Evolutionary conservation across 257 asterid genomes (phyloP).

Genomic region (Echium plantagineum): DNA sequence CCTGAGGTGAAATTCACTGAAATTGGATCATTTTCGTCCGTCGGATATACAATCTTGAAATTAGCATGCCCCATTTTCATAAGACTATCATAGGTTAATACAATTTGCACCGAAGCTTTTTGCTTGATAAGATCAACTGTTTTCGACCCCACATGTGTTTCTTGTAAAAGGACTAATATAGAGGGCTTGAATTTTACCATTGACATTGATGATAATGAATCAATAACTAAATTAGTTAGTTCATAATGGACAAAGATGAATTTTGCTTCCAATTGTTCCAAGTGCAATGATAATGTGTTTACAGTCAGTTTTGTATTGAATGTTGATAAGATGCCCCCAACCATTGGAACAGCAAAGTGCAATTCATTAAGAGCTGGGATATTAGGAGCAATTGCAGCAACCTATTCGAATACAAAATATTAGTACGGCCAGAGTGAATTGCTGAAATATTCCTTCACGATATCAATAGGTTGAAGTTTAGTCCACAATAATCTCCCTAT

Average conservation of each 20-base stretch:
- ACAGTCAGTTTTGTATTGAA: constrained; percentile 37
- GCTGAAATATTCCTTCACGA: no score
- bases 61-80: constrained; percentile 24
- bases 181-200: constrained; percentile 18
- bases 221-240: constrained; percentile 21
- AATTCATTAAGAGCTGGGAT: constrained; percentile 54
- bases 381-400: constrained; percentile 55
- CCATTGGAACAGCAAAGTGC: constrained; percentile 64
- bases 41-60: constrained; percentile 39
- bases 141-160: constrained; percentile 3
- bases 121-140: background rate
- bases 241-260: constrained; percentile 43
- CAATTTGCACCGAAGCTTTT: background rate
- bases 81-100: constrained; percentile 30
- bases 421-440: no score
- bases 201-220: constrained; percentile 24
- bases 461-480: no score
- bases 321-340: constrained; percentile 50
- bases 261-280: constrained; percentile 39
- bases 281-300: constrained; percentile 29
- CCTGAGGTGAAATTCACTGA: constrained; percentile 69
- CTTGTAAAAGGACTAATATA: constrained; percentile 29
- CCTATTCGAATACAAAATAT: constrained; percentile 22
- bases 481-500: no score
- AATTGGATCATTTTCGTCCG: constrained; percentile 55